Base-by-base conservation (phyloP, 192 early-diverging fungal species). In the Linnemannia schmuckeri region DNA sequence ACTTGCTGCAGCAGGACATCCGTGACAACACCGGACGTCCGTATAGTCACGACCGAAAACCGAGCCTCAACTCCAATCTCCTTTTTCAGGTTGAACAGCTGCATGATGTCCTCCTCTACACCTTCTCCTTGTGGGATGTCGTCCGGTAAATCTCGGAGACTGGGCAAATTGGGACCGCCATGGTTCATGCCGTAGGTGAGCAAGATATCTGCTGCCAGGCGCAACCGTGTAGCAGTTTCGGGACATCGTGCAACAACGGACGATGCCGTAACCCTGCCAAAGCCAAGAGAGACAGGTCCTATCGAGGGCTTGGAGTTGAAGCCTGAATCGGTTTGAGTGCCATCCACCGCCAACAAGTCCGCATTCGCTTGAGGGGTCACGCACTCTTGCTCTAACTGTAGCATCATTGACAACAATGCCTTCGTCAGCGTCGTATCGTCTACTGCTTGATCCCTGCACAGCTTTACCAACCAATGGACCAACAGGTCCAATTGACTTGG, bases 41-140 rank as follows among this genome's bases (percentile, higher is more conserved):
- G 78, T 37, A 82, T 35, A 37, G 91, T 93, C n/a, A 92, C 84
- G 15, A 92, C 82, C 15, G 79, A 47, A 82, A 85, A 92, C 3
- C 73, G 72, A 40, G 87, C 13, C 1, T 78, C 68, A 5, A 75
- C 30, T 20, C 73, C 72, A 42, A 80, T 81, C 27, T 76, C 75
- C 55, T n/a, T 69, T 52, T 66, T 86, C 54, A 69, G 49, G 42
- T 18, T 79, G n/a, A 46, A 37, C 20, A 54, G 15, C 20, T 47
- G 37, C n/a, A 22, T 35, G 37, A 42, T 82, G 54, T 63, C 89
- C 7, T 66, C 90, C 49, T 71, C 90, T 73, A 66, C 42, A 20
- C 66, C 85, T 75, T 74, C 77, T 47, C 90, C 88, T 35, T 82
- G 79, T 1, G 83, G 70, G 15, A 93, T 78, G 6, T 81, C 73